phyloP scores from a whole-genome alignment of 768 basidiomycete genomes.

The Russula earlei region DNA sequence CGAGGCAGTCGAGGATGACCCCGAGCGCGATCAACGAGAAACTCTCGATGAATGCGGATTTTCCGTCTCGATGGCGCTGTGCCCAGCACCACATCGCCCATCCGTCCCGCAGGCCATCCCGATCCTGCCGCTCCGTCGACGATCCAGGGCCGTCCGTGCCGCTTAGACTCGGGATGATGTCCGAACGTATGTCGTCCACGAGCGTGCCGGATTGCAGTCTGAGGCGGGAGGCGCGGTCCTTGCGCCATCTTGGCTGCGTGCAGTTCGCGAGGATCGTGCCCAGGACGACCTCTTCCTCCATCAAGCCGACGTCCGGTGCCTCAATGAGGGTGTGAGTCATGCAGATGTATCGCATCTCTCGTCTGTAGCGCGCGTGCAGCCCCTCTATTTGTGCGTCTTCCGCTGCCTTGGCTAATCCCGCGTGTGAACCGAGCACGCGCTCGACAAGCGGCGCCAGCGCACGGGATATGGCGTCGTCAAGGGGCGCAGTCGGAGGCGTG shows the following conservation, averaged over 20 bases:
- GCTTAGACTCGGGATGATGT: constrained; percentile 21
- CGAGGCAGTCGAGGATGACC: neutral
- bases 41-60: neutral
- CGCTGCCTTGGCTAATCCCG: neutral
- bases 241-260: neutral
- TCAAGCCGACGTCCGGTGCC: neutral
- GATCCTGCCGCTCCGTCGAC: too few relatives aligned
- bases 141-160: too few relatives aligned
- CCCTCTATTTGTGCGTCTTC: constrained; percentile 29
- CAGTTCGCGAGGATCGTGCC: neutral
- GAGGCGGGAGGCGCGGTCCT: constrained; percentile 34
- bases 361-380: constrained; percentile 32
- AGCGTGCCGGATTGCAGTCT: constrained; percentile 43
- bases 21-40: neutral
- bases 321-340: neutral
- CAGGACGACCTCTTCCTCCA: neutral
- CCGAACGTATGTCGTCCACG: constrained; percentile 37
- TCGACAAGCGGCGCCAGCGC: neutral
- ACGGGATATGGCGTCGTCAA: neutral
- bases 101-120: constrained; percentile 36
- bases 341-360: neutral
- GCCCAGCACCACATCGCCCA: constrained; percentile 61
- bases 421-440: too few relatives aligned
- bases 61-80: neutral
- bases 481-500: neutral